Conservation (phyloP, 2,329 filamentous ascomycete species). For the Diplodia sapinea region DNA sequence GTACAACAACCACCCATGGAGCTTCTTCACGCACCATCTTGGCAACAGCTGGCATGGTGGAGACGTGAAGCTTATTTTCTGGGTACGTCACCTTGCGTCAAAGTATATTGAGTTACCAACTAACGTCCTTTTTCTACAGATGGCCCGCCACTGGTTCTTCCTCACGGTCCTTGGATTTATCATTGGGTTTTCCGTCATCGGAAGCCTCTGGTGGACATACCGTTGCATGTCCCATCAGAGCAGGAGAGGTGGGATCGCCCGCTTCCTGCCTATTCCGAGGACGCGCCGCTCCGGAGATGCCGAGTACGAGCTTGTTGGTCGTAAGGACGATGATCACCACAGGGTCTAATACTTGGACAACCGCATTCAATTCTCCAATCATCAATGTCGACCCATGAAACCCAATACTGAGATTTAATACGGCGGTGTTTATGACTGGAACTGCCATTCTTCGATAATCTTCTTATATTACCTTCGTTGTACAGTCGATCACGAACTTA, state of each 20-base stretch:
- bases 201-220: slow-evolving; percentile 60
- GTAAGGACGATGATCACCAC: slow-evolving; percentile 10
- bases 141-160: slow-evolving; percentile 61
- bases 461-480: slow-evolving; percentile 17
- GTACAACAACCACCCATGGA: slow-evolving; percentile 71
- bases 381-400: slow-evolving; percentile 8
- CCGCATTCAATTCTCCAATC: background rate
- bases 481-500: slow-evolving; percentile 18
- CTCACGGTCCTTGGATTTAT: slow-evolving; percentile 61
- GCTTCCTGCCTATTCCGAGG: slow-evolving; percentile 19
- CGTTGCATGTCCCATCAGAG: slow-evolving; percentile 43
- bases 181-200: slow-evolving; percentile 57
- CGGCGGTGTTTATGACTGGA: slow-evolving; percentile 5
- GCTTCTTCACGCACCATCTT: slow-evolving; percentile 71
- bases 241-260: slow-evolving; percentile 17
- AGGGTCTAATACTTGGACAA: slow-evolving; percentile 8
- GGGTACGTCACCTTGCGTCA: slow-evolving; percentile 50
- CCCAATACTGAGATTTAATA: slow-evolving; percentile 11
- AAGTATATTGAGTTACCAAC: background rate
- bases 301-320: slow-evolving; percentile 31
- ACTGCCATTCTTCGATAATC: slow-evolving; percentile 16
- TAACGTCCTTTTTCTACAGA: slow-evolving; percentile 41
- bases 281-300: background rate
- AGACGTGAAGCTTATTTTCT: slow-evolving; percentile 69
- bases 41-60: slow-evolving; percentile 70